phyloP scores from a whole-genome alignment of 495 filamentous ascomycete species.

The Neurospora pannonica region DNA sequence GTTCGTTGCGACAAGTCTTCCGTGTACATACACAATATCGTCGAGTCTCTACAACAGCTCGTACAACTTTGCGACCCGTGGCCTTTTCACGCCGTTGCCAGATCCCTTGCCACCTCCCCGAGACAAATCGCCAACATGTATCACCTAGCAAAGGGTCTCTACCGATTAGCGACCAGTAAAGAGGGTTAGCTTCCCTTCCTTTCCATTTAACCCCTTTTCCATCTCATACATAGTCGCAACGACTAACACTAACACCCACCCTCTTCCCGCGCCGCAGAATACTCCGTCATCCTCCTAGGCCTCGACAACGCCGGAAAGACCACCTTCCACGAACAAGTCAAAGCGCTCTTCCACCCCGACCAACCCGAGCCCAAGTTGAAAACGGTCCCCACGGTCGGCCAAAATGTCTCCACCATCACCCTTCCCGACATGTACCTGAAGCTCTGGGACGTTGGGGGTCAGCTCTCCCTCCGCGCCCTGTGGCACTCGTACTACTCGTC shows the following conservation, averaged over 20 bases:
- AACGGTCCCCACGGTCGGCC: constrained; percentile 94
- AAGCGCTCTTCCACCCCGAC: constrained; percentile 68
- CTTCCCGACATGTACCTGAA: constrained; percentile 91
- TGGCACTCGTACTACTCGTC: constrained; percentile 94
- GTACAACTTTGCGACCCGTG: background rate
- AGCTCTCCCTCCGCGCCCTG: constrained; percentile 75
- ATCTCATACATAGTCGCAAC: background rate
- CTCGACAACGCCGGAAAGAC: constrained; percentile 99
- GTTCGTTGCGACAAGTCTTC: background rate
- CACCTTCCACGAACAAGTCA: constrained; percentile 92
- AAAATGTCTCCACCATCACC: constrained; percentile 86
- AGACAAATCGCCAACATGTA: constrained; percentile 56
- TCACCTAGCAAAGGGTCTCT: constrained; percentile 90
- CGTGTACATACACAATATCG: background rate
- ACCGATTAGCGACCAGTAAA: constrained; percentile 89
- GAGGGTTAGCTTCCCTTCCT: constrained; percentile 50
- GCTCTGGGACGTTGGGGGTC: constrained; percentile 97
- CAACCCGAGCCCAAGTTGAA: constrained; percentile 48
- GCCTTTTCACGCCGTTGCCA: background rate
- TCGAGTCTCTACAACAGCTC: background rate
- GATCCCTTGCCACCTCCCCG: background rate
- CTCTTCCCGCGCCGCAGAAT: constrained; percentile 49
- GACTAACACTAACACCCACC: constrained; percentile 1
- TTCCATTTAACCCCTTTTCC: background rate
- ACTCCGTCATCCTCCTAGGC: constrained; percentile 92